Evolutionary conservation across 352 stramenopile genomes (phyloP).

Genomic region (Thraustochytrium striatum): DNA sequence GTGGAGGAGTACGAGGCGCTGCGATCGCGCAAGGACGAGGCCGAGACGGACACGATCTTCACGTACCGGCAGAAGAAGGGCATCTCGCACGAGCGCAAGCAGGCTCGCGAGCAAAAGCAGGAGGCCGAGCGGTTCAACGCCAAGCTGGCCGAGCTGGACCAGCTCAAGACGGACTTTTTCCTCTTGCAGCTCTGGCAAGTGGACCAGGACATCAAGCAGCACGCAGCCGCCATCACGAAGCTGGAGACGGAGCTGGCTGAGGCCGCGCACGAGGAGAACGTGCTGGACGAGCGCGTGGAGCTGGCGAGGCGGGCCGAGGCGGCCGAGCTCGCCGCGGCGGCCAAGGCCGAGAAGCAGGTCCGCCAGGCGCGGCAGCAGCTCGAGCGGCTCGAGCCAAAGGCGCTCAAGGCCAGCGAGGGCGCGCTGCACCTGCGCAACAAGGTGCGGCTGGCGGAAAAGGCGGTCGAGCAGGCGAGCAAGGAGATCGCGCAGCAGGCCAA

Average conservation of each 20-base stretch:
- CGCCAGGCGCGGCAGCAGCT: background rate
- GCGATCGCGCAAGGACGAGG: slow-evolving; percentile 80
- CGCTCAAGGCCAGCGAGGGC: slow-evolving; percentile 6
- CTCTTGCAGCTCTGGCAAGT: slow-evolving; percentile 93
- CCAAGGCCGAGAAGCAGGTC: slow-evolving; percentile 6
- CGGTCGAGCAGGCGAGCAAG: slow-evolving; percentile 60
- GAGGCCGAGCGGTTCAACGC: slow-evolving; percentile 76
- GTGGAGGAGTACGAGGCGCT: slow-evolving; percentile 71
- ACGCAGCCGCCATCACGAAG: slow-evolving; percentile 69
- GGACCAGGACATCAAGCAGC: slow-evolving; percentile 74
- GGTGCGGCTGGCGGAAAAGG: slow-evolving; percentile 65
- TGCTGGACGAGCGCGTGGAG: slow-evolving; percentile 81
- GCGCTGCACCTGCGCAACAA: slow-evolving; percentile 51
- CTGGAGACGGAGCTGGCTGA: slow-evolving; percentile 62
- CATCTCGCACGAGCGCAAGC: slow-evolving; percentile 79
- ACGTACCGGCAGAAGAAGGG: slow-evolving; percentile 93
- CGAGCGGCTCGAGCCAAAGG: background rate
- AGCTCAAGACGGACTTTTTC: slow-evolving; percentile 82
- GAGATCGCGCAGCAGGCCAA: slow-evolving; percentile 72
- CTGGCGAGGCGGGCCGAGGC: slow-evolving; percentile 52
- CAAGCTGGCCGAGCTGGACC: slow-evolving; percentile 65
- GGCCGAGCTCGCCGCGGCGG: background rate
- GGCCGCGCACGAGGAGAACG: slow-evolving; percentile 75
- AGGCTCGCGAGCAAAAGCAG: slow-evolving; percentile 89
- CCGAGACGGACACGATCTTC: slow-evolving; percentile 87